Evolutionary conservation across 2,329 filamentous ascomycete species (phyloP).

Genomic region (Aureobasidium leucospermi): DNA sequence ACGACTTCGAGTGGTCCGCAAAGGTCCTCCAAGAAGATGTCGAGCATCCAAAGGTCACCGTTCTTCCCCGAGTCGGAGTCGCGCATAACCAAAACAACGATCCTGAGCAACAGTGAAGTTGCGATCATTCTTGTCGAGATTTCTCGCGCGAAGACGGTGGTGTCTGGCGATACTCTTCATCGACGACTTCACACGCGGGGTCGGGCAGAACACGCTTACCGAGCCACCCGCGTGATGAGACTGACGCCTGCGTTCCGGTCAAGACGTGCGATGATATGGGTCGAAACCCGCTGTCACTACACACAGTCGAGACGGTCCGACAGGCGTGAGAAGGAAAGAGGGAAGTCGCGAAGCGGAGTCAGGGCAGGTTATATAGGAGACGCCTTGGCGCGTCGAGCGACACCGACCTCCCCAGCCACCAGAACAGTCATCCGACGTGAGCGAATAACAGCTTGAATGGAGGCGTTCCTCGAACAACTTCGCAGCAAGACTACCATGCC

Average conservation of each 20-base stretch:
- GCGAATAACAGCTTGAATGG: not conserved
- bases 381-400: not conserved
- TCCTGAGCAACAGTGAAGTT: not conserved
- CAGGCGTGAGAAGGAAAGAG: not conserved
- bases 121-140: not conserved
- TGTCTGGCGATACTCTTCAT: not conserved
- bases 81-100: not conserved
- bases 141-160: not conserved
- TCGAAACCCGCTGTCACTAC: not conserved
- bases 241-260: not conserved
- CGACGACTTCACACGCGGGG: not conserved
- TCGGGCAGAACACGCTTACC: not conserved
- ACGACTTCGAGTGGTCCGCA: not conserved
- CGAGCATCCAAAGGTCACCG: not conserved
- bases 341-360: not conserved
- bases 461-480: no score
- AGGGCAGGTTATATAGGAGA: not conserved
- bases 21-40: slow-evolving; percentile 1
- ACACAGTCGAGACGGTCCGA: not conserved
- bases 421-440: not conserved
- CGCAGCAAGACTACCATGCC: no score
- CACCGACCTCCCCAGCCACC: slow-evolving; percentile 7
- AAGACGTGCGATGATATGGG: not conserved
- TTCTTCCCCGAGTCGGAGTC: not conserved
- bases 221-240: not conserved